Evolutionary conservation across 768 basidiomycete genomes (phyloP), one percentile per base, ranked within the genome.

Genomic region (Leucosporidium scottii): DNA sequence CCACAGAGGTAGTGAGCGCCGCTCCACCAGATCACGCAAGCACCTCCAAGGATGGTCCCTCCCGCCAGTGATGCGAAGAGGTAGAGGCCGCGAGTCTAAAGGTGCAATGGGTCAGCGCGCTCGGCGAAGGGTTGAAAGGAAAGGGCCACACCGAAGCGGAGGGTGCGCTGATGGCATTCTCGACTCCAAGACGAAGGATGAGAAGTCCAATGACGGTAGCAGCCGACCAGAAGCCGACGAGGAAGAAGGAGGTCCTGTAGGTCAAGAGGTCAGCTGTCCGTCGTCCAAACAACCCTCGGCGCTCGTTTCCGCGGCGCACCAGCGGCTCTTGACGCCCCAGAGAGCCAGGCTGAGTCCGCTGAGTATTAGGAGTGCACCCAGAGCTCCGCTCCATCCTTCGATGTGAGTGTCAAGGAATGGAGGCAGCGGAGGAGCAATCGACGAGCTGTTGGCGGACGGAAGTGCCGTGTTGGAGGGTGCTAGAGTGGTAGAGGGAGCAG

Each of bases 291-390:
- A 62, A 13, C 27, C 23, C 20, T 39, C 20, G 25, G 12, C 21
- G 18, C 21, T 12, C 44, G 13, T 20, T 93, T 25, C 90, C 90
- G 54, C 59, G 51, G 80, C 83, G 51, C 75, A 89, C 92, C 93
- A 94, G 83, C 92, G 82, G 78, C 96, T 93, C 83, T 94, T 94
- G 80, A 93, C 91, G 27, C 93, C 93, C 80, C 90, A 87, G 73
- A 91, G 91, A 4, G 90, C 89, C 61, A 90, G 89, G 13, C 91
- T 91, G 9, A 93, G 81, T 57, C 93, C 93, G 13, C 90, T 91
- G 59, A 96, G 75, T 72, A 96, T 91, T 76, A 97, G 85, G 68
- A 96, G 79, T 7, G 85, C 89, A 57, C 93, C 93, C 21, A 93
- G 83, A 9, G 50, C 23, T 51, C 18, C 50, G n/a, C 50, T 51